Conservation (phyloP, 768 basidiomycete species). For the Arthromyces matolae region DNA sequence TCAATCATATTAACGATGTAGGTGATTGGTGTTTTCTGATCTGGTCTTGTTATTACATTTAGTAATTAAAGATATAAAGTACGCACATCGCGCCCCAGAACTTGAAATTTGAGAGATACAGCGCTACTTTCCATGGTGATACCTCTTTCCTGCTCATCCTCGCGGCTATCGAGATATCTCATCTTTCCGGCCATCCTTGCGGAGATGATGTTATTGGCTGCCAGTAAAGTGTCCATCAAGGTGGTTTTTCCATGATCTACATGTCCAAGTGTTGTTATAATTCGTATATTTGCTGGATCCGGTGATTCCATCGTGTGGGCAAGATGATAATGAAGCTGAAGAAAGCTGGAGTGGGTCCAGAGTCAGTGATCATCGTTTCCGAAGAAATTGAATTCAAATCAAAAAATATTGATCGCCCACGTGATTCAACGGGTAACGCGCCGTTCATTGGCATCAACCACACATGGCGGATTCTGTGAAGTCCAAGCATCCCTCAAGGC, state of each 20-base stretch:
- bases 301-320: slow-evolving; percentile 27
- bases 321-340: neutral
- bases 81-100: slow-evolving; percentile 64
- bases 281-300: slow-evolving; percentile 55
- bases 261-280: slow-evolving; percentile 84
- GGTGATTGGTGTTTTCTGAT: slow-evolving; percentile 56
- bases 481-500: slow-evolving; percentile 26
- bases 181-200: slow-evolving; percentile 93
- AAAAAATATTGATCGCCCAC: slow-evolving; percentile 12
- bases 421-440: slow-evolving; percentile 17
- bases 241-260: slow-evolving; percentile 98
- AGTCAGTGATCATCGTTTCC: too few species aligned
- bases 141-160: slow-evolving; percentile 96
- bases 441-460: neutral
- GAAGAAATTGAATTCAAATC: neutral
- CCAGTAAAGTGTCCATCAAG: slow-evolving; percentile 90
- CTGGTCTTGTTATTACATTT: slow-evolving; percentile 29
- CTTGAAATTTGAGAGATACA: slow-evolving; percentile 84
- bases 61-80: slow-evolving; percentile 6
- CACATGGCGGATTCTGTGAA: slow-evolving; percentile 14
- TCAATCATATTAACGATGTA: slow-evolving; percentile 96
- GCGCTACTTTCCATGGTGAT: slow-evolving; percentile 99
- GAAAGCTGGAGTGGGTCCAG: too few species aligned
- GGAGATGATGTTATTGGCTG: slow-evolving; percentile 97
- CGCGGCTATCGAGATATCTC: slow-evolving; percentile 90